These are phyloP conservation scores for Collybiopsis confluens DNA, from an alignment of 768 basidiomycete species.

Conservation along the genomic window DNA sequence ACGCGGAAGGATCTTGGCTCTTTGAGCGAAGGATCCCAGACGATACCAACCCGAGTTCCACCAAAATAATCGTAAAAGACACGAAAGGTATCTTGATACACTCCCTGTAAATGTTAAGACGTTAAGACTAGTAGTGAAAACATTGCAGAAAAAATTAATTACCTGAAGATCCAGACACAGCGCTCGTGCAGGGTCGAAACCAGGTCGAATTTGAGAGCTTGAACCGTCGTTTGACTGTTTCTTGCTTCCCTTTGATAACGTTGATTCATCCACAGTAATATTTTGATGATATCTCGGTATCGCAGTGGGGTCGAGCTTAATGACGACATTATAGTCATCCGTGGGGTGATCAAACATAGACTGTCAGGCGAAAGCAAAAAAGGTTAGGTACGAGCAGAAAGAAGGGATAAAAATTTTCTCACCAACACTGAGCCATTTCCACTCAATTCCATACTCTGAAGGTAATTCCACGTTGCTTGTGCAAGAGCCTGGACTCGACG, in stretches of 20 bases:
- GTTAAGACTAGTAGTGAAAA: neutral
- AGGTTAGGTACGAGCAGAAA: neutral
- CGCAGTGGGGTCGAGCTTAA: constrained; percentile 62
- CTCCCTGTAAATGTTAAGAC: constrained; percentile 40
- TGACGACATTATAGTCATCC: constrained; percentile 79
- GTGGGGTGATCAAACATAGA: constrained; percentile 76
- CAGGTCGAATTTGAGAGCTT: constrained; percentile 37
- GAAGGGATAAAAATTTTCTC: neutral
- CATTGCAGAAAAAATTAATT: neutral
- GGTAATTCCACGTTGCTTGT: constrained; percentile 60
- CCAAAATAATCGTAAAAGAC: constrained; percentile 85
- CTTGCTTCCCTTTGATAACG: constrained; percentile 34
- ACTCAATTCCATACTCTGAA: constrained; percentile 50
- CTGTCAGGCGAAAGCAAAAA: constrained; percentile 2
- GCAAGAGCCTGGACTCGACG: constrained; percentile 71
- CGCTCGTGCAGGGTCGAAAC: constrained; percentile 74
- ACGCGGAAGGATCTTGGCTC: constrained; percentile 70
- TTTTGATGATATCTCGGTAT: constrained; percentile 77
- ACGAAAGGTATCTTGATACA: constrained; percentile 72
- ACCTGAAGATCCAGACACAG: constrained; percentile 66
- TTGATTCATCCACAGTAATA: constrained; percentile 43
- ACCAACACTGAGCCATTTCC: constrained; percentile 56
- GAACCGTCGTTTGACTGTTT: constrained; percentile 41
- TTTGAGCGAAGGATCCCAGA: constrained; percentile 79
- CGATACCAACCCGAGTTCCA: constrained; percentile 70